Evolutionary conservation across 225 moss, liverwort and hornwort genomes (phyloP), one percentile per base, ranked within the genome.

Genomic region (Pseudoscleropodium purum): DNA sequence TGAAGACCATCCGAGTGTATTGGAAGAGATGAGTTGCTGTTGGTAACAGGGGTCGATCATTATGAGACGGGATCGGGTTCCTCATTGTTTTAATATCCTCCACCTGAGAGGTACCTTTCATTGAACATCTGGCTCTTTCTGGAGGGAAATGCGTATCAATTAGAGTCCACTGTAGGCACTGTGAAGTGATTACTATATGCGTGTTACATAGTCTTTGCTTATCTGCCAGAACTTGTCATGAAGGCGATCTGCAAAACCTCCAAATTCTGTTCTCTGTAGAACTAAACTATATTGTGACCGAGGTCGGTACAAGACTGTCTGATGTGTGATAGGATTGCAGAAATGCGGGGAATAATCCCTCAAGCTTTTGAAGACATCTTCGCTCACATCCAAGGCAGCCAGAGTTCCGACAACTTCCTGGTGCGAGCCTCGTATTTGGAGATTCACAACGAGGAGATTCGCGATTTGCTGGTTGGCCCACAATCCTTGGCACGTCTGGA

Each of bases 401-500:
- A 99, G 91, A 96, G 97, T 76, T 99, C 99, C 59, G 99, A 99
- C 87, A 96, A 99, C 88, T 99, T 99, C 91, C 93, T 99, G 85
- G 99, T 99, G 84, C 96, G 96, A 41, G 99, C 99, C 76, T 99
- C 99, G 16, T 97, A 97, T 85, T 88, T 99, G 89, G 99, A 99
- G 91, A 99, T 99, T 87, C 96, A 96, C 91, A 99, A 99, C 63
- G 99, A 99, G 93, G 97, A 99, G 86, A 95, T 99, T 65, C 96
- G 95, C 60, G 99, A 99, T 89, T 87, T 99, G 82, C 90, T 99
- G 83, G 95, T 93, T 62, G 88, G 95, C 36, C 64, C 95, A 86
- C 89, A 94, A 51, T 92, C 90, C 85, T 64, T 86, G 90, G 87
- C 92, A 79, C 88, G 94, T 51, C 92, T 97, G 87, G 99, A 99